phyloP scores from a whole-genome alignment of 2,329 filamentous ascomycete genomes.

The Neurospora sp. region DNA sequence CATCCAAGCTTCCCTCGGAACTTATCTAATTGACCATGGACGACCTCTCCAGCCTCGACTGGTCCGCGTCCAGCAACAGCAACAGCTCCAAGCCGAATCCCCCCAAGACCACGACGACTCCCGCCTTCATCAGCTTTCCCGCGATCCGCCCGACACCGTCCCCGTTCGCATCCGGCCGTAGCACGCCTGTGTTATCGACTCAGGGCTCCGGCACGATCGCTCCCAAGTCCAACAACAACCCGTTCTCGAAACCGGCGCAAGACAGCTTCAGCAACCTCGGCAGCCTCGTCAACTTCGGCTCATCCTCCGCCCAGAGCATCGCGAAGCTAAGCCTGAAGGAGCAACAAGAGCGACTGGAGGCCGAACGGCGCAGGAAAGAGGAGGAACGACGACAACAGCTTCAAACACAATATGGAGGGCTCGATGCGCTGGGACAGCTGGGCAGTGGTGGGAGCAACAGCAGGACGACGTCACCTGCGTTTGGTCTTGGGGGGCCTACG shows the following conservation, averaged over 20 bases:
- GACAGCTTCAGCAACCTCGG: conserved; percentile 75
- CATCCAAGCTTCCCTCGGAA: not conserved
- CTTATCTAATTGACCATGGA: conserved; percentile 35
- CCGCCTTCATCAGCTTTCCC: conserved; percentile 29
- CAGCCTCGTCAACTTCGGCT: conserved; percentile 57
- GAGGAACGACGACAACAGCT: conserved; percentile 61
- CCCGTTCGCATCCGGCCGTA: conserved; percentile 43
- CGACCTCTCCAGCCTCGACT: conserved; percentile 51
- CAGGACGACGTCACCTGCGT: conserved; percentile 27
- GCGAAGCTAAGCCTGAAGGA: conserved; percentile 71
- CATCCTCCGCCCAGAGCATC: conserved; percentile 44
- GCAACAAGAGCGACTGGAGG: conserved; percentile 58
- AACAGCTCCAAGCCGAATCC: conserved; percentile 26
- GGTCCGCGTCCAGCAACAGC: conserved; percentile 34
- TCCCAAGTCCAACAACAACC: conserved; percentile 26
- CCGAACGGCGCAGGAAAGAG: conserved; percentile 60
- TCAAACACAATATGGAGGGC: conserved; percentile 64
- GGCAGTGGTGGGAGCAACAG: conserved; percentile 30
- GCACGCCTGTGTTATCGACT: conserved; percentile 41
- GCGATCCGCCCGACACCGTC: conserved; percentile 46
- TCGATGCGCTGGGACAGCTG: not conserved
- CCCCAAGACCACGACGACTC: conserved; percentile 28
- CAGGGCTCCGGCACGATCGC: conserved; percentile 34
- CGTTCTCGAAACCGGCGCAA: conserved; percentile 38
- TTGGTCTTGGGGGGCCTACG: not conserved